Percentiles rank a stretch among this genome's conserved stretches.
These are phyloP conservation scores for Plasmodium coatneyi DNA, from an alignment of 169 alveolate species.

Conservation along the genomic window DNA sequence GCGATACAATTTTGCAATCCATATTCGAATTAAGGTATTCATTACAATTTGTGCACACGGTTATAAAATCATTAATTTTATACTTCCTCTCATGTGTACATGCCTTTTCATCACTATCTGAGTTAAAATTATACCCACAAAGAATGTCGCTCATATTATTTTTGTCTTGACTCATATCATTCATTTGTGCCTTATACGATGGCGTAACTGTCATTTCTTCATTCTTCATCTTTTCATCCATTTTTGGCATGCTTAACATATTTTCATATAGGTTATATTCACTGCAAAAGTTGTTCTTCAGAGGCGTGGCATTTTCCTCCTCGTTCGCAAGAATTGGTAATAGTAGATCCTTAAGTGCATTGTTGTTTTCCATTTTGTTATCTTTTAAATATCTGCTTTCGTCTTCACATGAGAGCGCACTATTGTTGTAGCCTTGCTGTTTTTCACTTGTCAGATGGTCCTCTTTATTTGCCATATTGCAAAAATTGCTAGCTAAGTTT, in stretches of 20 bases:
- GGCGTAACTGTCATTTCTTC: neutral
- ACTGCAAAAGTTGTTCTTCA: constrained; percentile 19
- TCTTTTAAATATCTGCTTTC: constrained; percentile 2
- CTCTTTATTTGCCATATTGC: constrained; percentile 2
- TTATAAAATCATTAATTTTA: constrained; percentile 65
- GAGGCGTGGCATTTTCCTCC: neutral
- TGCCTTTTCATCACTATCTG: constrained; percentile 66
- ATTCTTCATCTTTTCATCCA: constrained; percentile 3
- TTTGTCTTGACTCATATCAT: constrained; percentile 38
- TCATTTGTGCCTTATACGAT: constrained; percentile 33
- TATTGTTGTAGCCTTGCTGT: neutral
- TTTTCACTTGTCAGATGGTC: neutral
- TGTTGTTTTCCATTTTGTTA: constrained; percentile 7
- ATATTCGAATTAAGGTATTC: constrained; percentile 51
- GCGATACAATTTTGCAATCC: constrained; percentile 43
- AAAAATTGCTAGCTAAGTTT: constrained; percentile 9
- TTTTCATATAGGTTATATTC: constrained; percentile 30
- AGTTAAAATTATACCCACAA: constrained; percentile 43
- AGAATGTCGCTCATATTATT: constrained; percentile 26
- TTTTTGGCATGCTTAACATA: constrained; percentile 16
- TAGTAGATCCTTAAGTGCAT: constrained; percentile 12
- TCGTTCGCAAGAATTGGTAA: neutral
- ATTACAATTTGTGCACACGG: constrained; percentile 59
- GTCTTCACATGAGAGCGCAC: neutral
- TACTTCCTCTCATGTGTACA: constrained; percentile 50